These are phyloP conservation scores for Backusella tuberculispora DNA, from an alignment of 192 early-diverging fungal species.

Conservation along the genomic window DNA sequence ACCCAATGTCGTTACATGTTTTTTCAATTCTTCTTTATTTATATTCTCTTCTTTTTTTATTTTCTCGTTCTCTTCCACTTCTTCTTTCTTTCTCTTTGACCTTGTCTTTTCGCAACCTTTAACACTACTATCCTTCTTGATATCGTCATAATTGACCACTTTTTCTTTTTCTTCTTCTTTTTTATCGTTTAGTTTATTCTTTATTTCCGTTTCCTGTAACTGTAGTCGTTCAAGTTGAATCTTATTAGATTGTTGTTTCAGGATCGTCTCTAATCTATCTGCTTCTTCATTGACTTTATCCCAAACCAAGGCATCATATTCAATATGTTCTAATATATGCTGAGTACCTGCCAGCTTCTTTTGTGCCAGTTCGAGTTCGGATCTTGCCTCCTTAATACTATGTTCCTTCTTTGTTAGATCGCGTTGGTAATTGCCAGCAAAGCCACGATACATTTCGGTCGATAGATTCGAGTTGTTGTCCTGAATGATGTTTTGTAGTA, in stretches of 20 bases:
- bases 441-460: slow-evolving; percentile 46
- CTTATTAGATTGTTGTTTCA: slow-evolving; percentile 39
- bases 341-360: slow-evolving; percentile 41
- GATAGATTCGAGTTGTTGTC: slow-evolving; percentile 32
- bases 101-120: slow-evolving; percentile 13
- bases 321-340: slow-evolving; percentile 35
- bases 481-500: slow-evolving; percentile 9
- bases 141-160: not conserved
- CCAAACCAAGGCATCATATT: slow-evolving; percentile 31
- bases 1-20: slow-evolving; percentile 20
- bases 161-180: not conserved
- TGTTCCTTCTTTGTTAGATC: slow-evolving; percentile 51
- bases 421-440: slow-evolving; percentile 48
- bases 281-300: slow-evolving; percentile 35
- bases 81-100: slow-evolving; percentile 36
- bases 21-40: slow-evolving; percentile 32
- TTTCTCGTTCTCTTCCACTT: not conserved
- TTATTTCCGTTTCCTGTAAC: not conserved
- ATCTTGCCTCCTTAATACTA: slow-evolving; percentile 39
- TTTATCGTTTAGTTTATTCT: not conserved
- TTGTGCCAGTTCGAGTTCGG: slow-evolving; percentile 37
- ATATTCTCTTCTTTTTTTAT: slow-evolving; percentile 18
- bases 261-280: slow-evolving; percentile 27
- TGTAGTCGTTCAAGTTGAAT: slow-evolving; percentile 26
- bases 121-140: no score